These are phyloP conservation scores for Carallia pectinifolia DNA, from an alignment of 345 rosid genomes.

Conservation along the genomic window DNA sequence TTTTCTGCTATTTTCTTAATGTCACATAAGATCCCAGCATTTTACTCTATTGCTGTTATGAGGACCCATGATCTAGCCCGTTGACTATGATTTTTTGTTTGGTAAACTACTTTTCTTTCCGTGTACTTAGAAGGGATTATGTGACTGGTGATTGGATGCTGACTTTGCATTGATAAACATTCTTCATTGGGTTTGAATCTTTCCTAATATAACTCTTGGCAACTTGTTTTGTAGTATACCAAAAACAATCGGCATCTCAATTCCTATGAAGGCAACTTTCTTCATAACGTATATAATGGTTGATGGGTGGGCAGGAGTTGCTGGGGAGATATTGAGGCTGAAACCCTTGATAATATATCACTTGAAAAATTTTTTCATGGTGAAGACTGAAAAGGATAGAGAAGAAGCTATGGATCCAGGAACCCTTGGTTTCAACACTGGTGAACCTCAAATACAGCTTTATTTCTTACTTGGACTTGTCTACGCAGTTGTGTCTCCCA, in stretches of 20 bases:
- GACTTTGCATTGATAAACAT: background rate
- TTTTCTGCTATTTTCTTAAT: too few relatives aligned
- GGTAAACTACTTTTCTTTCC: too few relatives aligned
- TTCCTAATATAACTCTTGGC: background rate
- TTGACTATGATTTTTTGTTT: too few relatives aligned
- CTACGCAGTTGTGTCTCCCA: conserved; percentile 83
- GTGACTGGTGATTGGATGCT: background rate
- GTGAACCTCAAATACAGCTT: conserved; percentile 94
- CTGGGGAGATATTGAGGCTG: conserved; percentile 83
- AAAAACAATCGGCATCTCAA: conserved; percentile 76
- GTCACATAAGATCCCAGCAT: too few relatives aligned
- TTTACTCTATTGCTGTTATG: background rate
- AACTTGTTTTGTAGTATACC: conserved; percentile 63
- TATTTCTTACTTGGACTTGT: conserved; percentile 94
- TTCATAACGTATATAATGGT: conserved; percentile 95
- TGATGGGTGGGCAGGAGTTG: conserved; percentile 99
- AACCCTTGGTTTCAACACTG: conserved; percentile 79
- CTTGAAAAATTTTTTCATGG: conserved; percentile 73
- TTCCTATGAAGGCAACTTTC: conserved; percentile 98
- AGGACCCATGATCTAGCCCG: background rate
- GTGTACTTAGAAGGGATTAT: too few relatives aligned
- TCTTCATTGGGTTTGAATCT: background rate
- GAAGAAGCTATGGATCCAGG: conserved; percentile 99
- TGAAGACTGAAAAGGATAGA: conserved; percentile 89
- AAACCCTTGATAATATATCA: conserved; percentile 79